Evolutionary conservation across 805 yeast genomes (phyloP).

Genomic region (Candida qinlingensis): DNA sequence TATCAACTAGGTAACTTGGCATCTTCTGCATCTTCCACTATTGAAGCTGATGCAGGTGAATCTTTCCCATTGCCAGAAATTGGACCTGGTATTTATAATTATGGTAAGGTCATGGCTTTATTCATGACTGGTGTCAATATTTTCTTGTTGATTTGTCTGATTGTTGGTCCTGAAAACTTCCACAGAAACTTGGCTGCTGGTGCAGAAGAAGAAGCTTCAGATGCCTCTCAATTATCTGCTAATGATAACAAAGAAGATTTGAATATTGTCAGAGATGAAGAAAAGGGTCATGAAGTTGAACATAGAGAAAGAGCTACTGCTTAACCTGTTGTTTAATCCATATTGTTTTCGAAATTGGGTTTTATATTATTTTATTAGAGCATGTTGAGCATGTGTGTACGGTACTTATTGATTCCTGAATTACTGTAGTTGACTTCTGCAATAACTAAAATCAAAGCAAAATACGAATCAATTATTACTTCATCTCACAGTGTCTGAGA

Average conservation of each 20-base stretch:
- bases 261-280: slow-evolving; percentile 2
- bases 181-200: slow-evolving; percentile 30
- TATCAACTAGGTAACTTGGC: slow-evolving; percentile 33
- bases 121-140: slow-evolving; percentile 63
- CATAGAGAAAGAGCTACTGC: slow-evolving; percentile 1
- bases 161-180: slow-evolving; percentile 55
- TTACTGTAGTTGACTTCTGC: background rate
- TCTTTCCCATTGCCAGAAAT: slow-evolving; percentile 18
- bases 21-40: slow-evolving; percentile 54
- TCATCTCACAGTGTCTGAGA: too few species aligned
- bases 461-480: too few species aligned
- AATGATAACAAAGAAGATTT: slow-evolving; percentile 2
- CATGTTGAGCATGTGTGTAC: background rate
- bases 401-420: background rate
- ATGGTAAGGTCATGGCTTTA: slow-evolving; percentile 68
- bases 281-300: slow-evolving; percentile 3
- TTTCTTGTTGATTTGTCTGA: slow-evolving; percentile 39
- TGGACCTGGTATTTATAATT: slow-evolving; percentile 38
- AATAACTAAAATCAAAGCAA: background rate
- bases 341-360: background rate
- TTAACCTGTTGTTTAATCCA: background rate
- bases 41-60: slow-evolving; percentile 42
- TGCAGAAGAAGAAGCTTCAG: slow-evolving; percentile 13
- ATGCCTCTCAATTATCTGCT: slow-evolving; percentile 15
- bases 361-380: background rate